A percentile compares a stretch with the other conserved stretches of the same genome.
Conservation (phyloP, 495 filamentous ascomycete genomes). For the Xylaria telfairii region DNA sequence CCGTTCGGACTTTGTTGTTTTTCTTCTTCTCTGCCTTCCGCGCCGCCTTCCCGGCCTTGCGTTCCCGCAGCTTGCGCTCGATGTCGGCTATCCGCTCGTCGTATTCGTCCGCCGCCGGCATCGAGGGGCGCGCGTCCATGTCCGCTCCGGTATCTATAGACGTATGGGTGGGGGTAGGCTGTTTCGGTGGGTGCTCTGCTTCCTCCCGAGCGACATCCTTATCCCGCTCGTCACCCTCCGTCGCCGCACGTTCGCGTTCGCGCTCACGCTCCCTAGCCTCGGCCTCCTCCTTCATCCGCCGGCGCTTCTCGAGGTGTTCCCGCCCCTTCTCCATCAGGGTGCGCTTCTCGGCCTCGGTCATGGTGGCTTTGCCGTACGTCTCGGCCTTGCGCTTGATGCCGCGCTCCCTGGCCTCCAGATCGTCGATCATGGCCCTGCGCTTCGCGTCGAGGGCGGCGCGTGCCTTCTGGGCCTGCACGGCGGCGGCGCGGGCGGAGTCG, state of each 20-base stretch:
- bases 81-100: conserved; percentile 50
- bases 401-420: conserved; percentile 43
- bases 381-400: conserved; percentile 37
- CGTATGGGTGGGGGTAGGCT: conserved; percentile 14
- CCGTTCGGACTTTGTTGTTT: conserved; percentile 11
- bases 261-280: conserved; percentile 45
- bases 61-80: conserved; percentile 45
- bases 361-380: conserved; percentile 36
- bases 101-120: conserved; percentile 29
- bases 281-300: conserved; percentile 45
- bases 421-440: conserved; percentile 41
- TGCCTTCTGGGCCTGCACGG: conserved; percentile 42
- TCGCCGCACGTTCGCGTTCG: conserved; percentile 27
- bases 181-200: conserved; percentile 2
- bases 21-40: conserved; percentile 33
- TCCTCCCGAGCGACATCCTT: not conserved
- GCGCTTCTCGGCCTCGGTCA: conserved; percentile 38
- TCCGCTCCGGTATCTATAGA: conserved; percentile 13
- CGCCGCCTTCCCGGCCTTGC: conserved; percentile 36
- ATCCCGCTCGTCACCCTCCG: conserved; percentile 5
- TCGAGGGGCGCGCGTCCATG: not conserved
- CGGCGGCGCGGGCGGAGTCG: conserved; percentile 48
- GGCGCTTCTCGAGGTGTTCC: conserved; percentile 43
- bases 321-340: conserved; percentile 48
- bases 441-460: conserved; percentile 39